Conservation (phyloP, 78 protist genomes). For the Blattamonas nauphoetae region DNA sequence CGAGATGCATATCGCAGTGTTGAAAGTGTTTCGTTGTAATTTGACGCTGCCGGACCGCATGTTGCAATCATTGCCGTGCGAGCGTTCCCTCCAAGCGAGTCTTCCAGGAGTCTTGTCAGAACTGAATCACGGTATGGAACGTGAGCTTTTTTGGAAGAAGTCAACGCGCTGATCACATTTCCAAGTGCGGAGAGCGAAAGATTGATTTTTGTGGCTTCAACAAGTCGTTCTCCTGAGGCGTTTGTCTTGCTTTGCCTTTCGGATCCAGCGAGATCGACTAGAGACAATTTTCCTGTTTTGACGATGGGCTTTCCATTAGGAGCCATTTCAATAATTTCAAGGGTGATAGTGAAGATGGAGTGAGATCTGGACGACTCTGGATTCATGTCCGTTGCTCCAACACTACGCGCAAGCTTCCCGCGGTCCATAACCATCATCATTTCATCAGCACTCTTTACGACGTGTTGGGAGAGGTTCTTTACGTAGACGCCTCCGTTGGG, state of each 20-base stretch:
- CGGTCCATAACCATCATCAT: background rate
- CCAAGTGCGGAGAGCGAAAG: slow-evolving; percentile 22
- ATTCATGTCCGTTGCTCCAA: slow-evolving; percentile 47
- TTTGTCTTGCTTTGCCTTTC: slow-evolving; percentile 13
- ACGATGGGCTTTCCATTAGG: slow-evolving; percentile 5
- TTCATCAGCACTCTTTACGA: background rate
- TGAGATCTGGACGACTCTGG: slow-evolving; percentile 44
- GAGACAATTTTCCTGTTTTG: background rate
- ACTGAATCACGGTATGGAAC: slow-evolving; percentile 40
- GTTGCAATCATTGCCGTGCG: slow-evolving; percentile 44
- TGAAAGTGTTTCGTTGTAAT: slow-evolving; percentile 58
- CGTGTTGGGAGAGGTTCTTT: background rate
- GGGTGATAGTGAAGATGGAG: slow-evolving; percentile 33
- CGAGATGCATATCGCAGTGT: slow-evolving; percentile 62
- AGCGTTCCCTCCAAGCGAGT: slow-evolving; percentile 52
- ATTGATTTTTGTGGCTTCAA: slow-evolving; percentile 9
- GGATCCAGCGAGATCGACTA: slow-evolving; percentile 30
- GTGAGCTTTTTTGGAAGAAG: slow-evolving; percentile 17
- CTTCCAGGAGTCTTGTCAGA: slow-evolving; percentile 40
- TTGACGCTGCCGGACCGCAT: slow-evolving; percentile 36
- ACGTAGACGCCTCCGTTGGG: background rate
- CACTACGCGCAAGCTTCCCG: slow-evolving; percentile 21
- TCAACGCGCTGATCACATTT: slow-evolving; percentile 14
- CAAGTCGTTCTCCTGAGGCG: background rate
- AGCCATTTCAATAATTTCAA: background rate